Evolutionary conservation across 2,329 filamentous ascomycete species (phyloP).

Genomic region (Byssothecium circinans): DNA sequence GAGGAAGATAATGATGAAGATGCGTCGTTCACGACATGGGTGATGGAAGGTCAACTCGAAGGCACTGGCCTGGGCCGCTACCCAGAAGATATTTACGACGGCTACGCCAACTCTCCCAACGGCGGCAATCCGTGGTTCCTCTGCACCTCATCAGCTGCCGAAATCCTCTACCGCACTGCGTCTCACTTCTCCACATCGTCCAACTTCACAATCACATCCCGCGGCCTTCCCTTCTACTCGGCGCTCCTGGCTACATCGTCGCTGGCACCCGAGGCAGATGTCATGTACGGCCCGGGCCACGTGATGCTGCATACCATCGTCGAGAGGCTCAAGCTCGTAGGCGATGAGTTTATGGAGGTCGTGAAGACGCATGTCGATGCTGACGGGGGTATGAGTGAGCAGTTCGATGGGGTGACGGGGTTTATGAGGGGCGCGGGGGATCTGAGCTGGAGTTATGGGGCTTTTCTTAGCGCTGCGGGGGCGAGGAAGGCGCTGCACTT

Average conservation of each 20-base stretch:
- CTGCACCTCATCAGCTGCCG: slow-evolving; percentile 46
- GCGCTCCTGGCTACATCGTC: slow-evolving; percentile 34
- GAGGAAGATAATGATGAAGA: slow-evolving; percentile 1
- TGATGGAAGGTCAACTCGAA: slow-evolving; percentile 9
- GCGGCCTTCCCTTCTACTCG: slow-evolving; percentile 42
- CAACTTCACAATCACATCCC: slow-evolving; percentile 35
- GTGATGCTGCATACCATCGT: slow-evolving; percentile 34
- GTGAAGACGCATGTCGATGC: slow-evolving; percentile 43
- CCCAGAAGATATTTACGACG: slow-evolving; percentile 48
- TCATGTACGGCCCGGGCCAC: slow-evolving; percentile 29
- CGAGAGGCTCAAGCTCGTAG: slow-evolving; percentile 35
- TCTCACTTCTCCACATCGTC: slow-evolving; percentile 29
- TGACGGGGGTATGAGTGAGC: slow-evolving; percentile 48
- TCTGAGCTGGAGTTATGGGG: slow-evolving; percentile 51
- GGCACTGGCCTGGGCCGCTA: slow-evolving; percentile 48
- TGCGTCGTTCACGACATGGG: slow-evolving; percentile 8
- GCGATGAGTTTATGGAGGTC: slow-evolving; percentile 47
- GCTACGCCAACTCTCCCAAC: slow-evolving; percentile 32
- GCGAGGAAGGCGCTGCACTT: slow-evolving; percentile 34
- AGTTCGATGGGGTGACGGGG: slow-evolving; percentile 47
- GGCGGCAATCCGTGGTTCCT: slow-evolving; percentile 49
- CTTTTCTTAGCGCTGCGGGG: slow-evolving; percentile 45
- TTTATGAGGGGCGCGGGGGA: slow-evolving; percentile 46
- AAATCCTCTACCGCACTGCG: slow-evolving; percentile 44
- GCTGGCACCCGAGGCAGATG: slow-evolving; percentile 21